phyloP scores from a whole-genome alignment of 345 rosid species.

The Syzygium aqueum region DNA sequence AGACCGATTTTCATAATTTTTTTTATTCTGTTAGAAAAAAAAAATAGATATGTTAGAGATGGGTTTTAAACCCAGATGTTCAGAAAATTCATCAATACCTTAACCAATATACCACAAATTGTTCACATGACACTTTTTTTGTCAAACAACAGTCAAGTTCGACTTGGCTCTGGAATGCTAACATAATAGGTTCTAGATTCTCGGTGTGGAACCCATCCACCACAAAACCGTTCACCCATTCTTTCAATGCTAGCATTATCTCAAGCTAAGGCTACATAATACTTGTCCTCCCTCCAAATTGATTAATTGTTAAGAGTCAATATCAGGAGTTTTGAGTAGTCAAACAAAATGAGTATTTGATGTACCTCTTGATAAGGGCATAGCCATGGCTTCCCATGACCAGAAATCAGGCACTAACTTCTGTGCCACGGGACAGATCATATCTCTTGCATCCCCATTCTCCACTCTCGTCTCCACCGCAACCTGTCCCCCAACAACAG shows the following conservation, averaged over 20 bases:
- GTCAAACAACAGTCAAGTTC: not conserved
- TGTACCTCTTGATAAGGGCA: constrained; percentile 42
- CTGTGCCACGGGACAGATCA: constrained; percentile 35
- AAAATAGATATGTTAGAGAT: not conserved
- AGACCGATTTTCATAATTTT: too few species aligned
- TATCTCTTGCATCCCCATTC: constrained; percentile 43
- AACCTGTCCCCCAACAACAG: constrained; percentile 1
- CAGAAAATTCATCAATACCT: not conserved
- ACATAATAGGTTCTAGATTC: too few species aligned
- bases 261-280: not conserved
- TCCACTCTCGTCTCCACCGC: constrained; percentile 36
- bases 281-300: too few species aligned
- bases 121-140: not conserved
- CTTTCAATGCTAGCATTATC: not conserved
- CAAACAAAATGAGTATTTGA: not conserved
- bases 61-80: not conserved
- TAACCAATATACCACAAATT: not conserved
- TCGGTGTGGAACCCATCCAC: not conserved
- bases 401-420: constrained; percentile 26
- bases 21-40: not conserved
- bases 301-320: not conserved
- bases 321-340: not conserved
- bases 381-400: constrained; percentile 61
- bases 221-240: not conserved
- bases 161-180: not conserved